A percentile compares a stretch with the other conserved stretches of the same genome.
Conservation (phyloP, 1,284 basidiomycete species). For the Lignosus rhinocerotis region DNA sequence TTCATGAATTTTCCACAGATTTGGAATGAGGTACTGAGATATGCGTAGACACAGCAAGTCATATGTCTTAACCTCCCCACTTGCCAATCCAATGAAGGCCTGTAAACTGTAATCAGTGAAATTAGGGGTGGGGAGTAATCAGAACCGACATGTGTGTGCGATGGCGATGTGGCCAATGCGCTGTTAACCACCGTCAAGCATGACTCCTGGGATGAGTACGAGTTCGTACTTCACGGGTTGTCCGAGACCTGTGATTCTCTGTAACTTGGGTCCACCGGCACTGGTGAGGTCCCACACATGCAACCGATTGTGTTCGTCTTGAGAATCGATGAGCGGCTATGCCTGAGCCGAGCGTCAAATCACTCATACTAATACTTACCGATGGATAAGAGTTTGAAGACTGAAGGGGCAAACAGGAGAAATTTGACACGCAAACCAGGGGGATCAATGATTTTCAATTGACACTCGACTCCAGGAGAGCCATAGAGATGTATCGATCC, state of each 20-base stretch:
- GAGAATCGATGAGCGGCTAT: neutral
- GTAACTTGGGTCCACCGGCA: slow-evolving; percentile 54
- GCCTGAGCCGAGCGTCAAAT: neutral
- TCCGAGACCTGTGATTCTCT: slow-evolving; percentile 54
- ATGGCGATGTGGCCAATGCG: slow-evolving; percentile 65
- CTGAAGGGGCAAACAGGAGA: slow-evolving; percentile 60
- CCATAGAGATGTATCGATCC: slow-evolving; percentile 69
- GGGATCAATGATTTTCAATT: slow-evolving; percentile 52
- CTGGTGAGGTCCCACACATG: slow-evolving; percentile 69
- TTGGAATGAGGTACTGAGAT: slow-evolving; percentile 68
- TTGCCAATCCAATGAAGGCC: slow-evolving; percentile 61
- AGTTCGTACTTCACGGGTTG: slow-evolving; percentile 44
- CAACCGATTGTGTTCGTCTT: slow-evolving; percentile 68
- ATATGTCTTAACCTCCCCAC: slow-evolving; percentile 65
- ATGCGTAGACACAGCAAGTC: slow-evolving; percentile 67
- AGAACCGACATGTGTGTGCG: slow-evolving; percentile 72
- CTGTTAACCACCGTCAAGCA: slow-evolving; percentile 35
- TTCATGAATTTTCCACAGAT: slow-evolving; percentile 78
- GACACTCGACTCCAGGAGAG: slow-evolving; percentile 58
- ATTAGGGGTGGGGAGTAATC: slow-evolving; percentile 11
- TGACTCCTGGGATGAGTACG: neutral
- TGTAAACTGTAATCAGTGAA: slow-evolving; percentile 29
- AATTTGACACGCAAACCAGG: slow-evolving; percentile 50
- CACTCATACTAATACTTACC: slow-evolving; percentile 43
- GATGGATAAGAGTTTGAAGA: slow-evolving; percentile 61